These are phyloP conservation scores for Aspergillus calidoustus DNA, from an alignment of 2,329 filamentous ascomycete species.

Conservation along the genomic window DNA sequence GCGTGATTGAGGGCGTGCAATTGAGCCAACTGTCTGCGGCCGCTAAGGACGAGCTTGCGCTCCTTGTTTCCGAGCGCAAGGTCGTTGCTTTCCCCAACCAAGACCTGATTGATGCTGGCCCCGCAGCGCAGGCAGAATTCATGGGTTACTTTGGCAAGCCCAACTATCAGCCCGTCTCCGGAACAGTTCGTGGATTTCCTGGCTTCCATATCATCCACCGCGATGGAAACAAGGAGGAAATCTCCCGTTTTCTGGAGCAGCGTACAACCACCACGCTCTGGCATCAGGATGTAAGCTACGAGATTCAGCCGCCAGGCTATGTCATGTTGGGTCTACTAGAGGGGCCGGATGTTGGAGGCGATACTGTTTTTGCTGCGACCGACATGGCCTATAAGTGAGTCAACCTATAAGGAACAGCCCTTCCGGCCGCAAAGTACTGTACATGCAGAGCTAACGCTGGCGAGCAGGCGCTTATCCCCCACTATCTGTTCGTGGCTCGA, in stretches of 20 bases:
- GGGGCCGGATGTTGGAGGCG: conserved; percentile 55
- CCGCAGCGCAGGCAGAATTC: conserved; percentile 48
- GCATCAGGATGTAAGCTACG: conserved; percentile 56
- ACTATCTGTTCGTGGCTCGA: conserved; percentile 50
- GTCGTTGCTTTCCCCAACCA: conserved; percentile 58
- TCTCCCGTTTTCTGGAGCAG: conserved; percentile 48
- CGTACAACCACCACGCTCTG: conserved; percentile 53
- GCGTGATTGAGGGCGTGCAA: conserved; percentile 51
- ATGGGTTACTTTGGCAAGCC: conserved; percentile 53
- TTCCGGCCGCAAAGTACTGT: background rate
- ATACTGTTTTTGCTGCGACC: conserved; percentile 53
- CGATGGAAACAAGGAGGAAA: conserved; percentile 50
- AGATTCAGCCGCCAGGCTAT: conserved; percentile 53
- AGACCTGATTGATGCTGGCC: conserved; percentile 53
- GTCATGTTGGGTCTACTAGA: conserved; percentile 55
- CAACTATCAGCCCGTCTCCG: conserved; percentile 52
- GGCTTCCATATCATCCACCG: conserved; percentile 54
- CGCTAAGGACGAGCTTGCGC: conserved; percentile 58
- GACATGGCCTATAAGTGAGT: conserved; percentile 51
- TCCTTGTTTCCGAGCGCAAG: conserved; percentile 71
- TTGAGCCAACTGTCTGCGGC: conserved; percentile 52
- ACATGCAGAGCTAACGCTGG: conserved; percentile 11
- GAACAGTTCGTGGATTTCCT: conserved; percentile 46
- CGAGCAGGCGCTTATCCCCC: conserved; percentile 51
- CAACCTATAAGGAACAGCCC: background rate